These are phyloP conservation scores for Saitozyma podzolica DNA, from an alignment of 768 basidiomycete genomes.

Conservation along the genomic window DNA sequence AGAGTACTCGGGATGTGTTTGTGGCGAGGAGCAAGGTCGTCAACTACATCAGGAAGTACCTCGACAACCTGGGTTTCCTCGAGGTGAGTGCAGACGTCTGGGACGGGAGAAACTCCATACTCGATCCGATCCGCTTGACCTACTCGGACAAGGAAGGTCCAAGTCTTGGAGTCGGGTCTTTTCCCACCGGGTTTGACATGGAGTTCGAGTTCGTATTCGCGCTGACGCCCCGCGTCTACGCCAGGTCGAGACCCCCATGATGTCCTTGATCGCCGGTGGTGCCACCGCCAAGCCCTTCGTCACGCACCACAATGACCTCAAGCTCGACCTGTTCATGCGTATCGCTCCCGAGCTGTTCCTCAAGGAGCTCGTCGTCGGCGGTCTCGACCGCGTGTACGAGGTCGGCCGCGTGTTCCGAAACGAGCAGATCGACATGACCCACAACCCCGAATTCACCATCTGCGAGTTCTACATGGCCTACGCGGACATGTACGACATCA, in stretches of 20 bases:
- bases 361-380: conserved; percentile 95
- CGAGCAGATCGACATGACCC: conserved; percentile 97
- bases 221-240: no score
- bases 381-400: conserved; percentile 96
- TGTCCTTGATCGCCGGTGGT: conserved; percentile 91
- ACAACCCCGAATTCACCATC: conserved; percentile 98
- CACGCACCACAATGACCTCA: conserved; percentile 97
- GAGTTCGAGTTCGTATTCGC: no score
- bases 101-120: neutral
- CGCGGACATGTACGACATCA: conserved; percentile 96
- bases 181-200: no score
- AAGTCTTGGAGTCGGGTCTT: no score
- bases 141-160: neutral
- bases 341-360: conserved; percentile 97
- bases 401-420: conserved; percentile 98
- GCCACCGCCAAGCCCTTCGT: conserved; percentile 98
- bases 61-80: conserved; percentile 89
- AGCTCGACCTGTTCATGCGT: conserved; percentile 93
- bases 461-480: conserved; percentile 99
- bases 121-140: neutral
- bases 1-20: conserved; percentile 84
- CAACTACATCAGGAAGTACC: conserved; percentile 87
- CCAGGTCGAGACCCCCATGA: conserved; percentile 94
- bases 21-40: conserved; percentile 83
- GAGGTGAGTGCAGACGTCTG: conserved; percentile 57